Base-by-base conservation (phyloP, 2,329 filamentous ascomycete species). In the Fusarium decemcellulare region DNA sequence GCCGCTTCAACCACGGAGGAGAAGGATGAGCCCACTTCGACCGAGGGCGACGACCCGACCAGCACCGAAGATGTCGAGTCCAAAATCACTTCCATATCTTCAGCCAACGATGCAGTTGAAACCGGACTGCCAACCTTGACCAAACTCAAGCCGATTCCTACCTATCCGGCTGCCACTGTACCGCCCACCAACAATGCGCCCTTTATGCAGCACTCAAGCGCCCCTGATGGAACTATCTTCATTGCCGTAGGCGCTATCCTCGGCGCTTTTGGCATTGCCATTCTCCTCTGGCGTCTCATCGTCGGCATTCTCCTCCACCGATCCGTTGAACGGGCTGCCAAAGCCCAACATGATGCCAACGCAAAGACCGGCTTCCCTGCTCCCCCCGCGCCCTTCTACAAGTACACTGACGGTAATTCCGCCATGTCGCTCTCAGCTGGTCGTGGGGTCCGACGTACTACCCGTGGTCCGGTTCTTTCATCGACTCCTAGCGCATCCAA, bases 141-240 rank as follows among this genome's bases (percentile, higher is more conserved):
- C 32, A 76, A 76, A 53, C 67, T 77, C 53, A 79, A 74, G 14
- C 67, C 74, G 5, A 79, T 85, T 54, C 83, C 83, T 69, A 88
- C 88, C 23, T 92, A 92, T 69, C 93, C 95, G 6, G 82, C 92
- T 2, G 86, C 94, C 5, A 87, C 90, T 29, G 91, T 98, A 4
- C 96, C 96, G 8, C 92, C 94, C 29, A 97, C 93, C 4, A 86
- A 88, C 40, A 89, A 92, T 76, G 96, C 96, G 6, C 94, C 95
- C 15, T 99, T 93, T 78, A 97, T 98, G 93, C 91, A 95, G 76
- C 90, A 91, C 75, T 97, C 94, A 1, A 91, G 82, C 56, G 85
- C 95, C 11, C 96, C 96, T 3, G 93, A 98, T 76, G 96, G 96
- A 58, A 98, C 95, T 5, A 92, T 99, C 63, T 99, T 99, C 83